Evolutionary conservation across 2,329 filamentous ascomycete genomes (phyloP).

Genomic region (Diaporthe citriasiana): DNA sequence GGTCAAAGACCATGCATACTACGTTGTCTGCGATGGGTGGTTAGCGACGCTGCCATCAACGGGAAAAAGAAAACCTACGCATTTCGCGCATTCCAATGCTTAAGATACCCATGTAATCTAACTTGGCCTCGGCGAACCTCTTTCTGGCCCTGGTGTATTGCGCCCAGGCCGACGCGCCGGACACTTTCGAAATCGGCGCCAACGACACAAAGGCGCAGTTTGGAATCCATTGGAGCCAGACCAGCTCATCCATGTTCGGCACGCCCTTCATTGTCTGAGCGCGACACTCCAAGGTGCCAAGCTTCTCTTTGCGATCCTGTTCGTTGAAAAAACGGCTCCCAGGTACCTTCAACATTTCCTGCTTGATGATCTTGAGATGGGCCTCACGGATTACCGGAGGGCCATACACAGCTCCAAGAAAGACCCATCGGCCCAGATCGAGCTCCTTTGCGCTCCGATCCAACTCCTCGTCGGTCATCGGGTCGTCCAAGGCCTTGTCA

Average conservation of each 20-base stretch:
- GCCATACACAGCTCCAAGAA: conserved; percentile 59
- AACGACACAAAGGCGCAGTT: conserved; percentile 56
- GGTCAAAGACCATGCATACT: conserved; percentile 60
- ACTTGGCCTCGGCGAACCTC: conserved; percentile 46
- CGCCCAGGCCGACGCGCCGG: conserved; percentile 52
- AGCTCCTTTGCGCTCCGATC: conserved; percentile 57
- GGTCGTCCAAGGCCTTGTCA: conserved; percentile 45
- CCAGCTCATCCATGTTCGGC: conserved; percentile 57
- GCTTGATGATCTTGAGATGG: conserved; percentile 51
- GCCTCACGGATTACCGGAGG: conserved; percentile 47
- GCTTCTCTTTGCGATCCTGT: conserved; percentile 49
- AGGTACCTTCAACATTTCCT: conserved; percentile 51
- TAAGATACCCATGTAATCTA: conserved; percentile 52
- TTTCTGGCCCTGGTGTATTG: conserved; percentile 51
- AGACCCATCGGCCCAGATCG: conserved; percentile 59
- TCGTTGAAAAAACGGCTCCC: conserved; percentile 54
- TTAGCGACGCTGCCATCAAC: background rate
- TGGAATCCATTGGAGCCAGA: conserved; percentile 54
- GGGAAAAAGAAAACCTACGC: conserved; percentile 46
- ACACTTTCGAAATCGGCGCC: conserved; percentile 54
- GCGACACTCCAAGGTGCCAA: conserved; percentile 31
- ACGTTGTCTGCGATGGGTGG: conserved; percentile 51
- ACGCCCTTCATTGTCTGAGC: conserved; percentile 49
- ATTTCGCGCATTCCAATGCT: conserved; percentile 57
- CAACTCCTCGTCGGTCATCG: conserved; percentile 55